Base-by-base conservation (phyloP, 805 yeast species). In the Lachancea lanzarotensis region DNA sequence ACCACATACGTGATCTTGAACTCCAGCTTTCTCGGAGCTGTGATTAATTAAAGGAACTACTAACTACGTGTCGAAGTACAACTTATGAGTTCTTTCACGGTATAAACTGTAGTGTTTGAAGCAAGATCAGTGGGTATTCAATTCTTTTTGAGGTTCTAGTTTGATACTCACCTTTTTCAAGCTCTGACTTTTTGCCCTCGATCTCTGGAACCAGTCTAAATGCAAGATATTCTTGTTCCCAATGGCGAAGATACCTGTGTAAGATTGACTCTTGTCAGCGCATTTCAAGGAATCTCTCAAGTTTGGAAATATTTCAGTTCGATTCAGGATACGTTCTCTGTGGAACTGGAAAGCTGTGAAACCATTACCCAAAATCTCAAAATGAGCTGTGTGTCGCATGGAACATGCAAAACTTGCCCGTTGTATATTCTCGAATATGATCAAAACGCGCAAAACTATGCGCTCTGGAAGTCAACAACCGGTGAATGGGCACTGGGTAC, bases 321-420 rank as follows among this genome's bases (percentile, higher is more conserved):
- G 13, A 47, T 60, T 13, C 66, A 62, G 44, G 59, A 60, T 27
- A 43, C 48, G 8, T 57, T 54, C 38, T 46, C 53, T 30, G 43
- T 60, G n/a, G 56, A 59, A 42, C 54, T 62, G 18, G 47, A 46
- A 12, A 38, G 53, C 8, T 45, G 50, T 7, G 60, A 52, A 41
- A 62, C 65, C 9, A 57, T 59, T 18, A 59, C 66, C 3, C 59
- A 55, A 17, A 62, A 60, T 47, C 49, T 62, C 38, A 60, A 59
- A 43, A 43, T 61, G 29, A 38, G 39, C 16, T 53, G 59, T 38
- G 45, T 38, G 13, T 50, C 56, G 1, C 49, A 48, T 27, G 41
- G 45, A 5, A 41, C 38, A 22, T 43, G 46, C 19, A 45, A 43
- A 25, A 43, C 47, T 11, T 44, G 46, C n/a, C 64, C 62, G 2